Percentiles rank a stretch among this genome's conserved stretches.
These are phyloP conservation scores for Lachnum nothofagi DNA, from an alignment of 2,329 filamentous ascomycete genomes.

Conservation along the genomic window DNA sequence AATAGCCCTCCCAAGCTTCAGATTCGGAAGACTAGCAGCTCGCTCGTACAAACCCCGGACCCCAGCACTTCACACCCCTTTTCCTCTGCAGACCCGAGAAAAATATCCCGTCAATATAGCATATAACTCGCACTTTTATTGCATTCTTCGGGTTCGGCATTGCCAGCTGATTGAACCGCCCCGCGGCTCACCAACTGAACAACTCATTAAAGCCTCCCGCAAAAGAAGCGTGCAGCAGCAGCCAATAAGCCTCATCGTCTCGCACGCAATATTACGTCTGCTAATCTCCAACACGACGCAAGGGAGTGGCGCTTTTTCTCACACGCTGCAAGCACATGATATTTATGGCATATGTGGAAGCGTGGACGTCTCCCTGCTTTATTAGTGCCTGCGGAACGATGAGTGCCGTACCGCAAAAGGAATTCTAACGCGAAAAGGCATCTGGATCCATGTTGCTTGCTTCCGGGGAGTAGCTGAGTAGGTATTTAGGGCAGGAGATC, in stretches of 20 bases:
- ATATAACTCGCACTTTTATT: neutral
- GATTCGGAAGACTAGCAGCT: neutral
- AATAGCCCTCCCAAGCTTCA: too few relatives aligned
- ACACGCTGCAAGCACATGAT: too few relatives aligned
- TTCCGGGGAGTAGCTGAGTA: too few relatives aligned
- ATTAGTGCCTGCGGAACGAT: neutral
- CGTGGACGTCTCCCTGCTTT: neutral
- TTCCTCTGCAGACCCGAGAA: neutral
- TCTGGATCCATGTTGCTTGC: too few relatives aligned
- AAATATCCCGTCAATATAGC: neutral
- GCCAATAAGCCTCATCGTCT: constrained; percentile 1
- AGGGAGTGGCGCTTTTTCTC: constrained; percentile 1
- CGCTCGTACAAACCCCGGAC: neutral
- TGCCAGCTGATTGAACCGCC: neutral
- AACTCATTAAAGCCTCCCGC: neutral
- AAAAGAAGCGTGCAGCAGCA: neutral
- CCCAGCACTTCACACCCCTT: neutral
- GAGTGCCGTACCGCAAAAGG: neutral
- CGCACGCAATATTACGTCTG: neutral
- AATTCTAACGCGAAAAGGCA: too few relatives aligned
- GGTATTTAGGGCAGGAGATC: too few relatives aligned
- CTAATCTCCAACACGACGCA: neutral
- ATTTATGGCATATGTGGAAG: neutral
- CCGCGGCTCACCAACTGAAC: neutral
- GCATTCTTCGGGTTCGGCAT: neutral